A percentile compares a stretch with the other conserved stretches of the same genome.
Evolutionary conservation across 306 rosid species (phyloP).

Genomic region (Acacia acuminata): DNA sequence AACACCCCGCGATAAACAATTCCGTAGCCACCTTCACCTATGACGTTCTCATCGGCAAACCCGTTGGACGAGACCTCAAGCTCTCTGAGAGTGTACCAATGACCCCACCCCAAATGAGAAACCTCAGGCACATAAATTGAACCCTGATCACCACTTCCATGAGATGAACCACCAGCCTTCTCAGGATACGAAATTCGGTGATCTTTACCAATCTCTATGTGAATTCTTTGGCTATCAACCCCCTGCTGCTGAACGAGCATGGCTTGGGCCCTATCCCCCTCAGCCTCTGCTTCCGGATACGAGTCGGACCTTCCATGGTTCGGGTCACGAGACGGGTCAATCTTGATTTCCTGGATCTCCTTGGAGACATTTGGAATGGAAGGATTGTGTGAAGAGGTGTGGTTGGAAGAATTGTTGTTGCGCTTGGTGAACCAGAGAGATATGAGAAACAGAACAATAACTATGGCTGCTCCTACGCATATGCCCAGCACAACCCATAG

Average conservation of each 20-base stretch:
- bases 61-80: constrained; percentile 78
- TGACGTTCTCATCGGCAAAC: constrained; percentile 66
- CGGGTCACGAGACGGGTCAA: constrained; percentile 37
- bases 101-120: constrained; percentile 91
- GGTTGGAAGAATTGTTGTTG: neutral
- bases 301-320: constrained; percentile 58
- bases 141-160: constrained; percentile 28
- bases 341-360: constrained; percentile 66
- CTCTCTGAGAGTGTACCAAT: constrained; percentile 87
- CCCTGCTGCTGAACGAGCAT: neutral
- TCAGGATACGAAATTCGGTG: constrained; percentile 16
- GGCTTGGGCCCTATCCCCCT: neutral
- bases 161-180: constrained; percentile 45
- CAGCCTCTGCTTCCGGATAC: constrained; percentile 22
- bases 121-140: constrained; percentile 58
- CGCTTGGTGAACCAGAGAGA: constrained; percentile 20
- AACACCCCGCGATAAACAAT: constrained; percentile 73
- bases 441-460: neutral
- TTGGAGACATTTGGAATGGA: constrained; percentile 42
- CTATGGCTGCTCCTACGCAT: constrained; percentile 21
- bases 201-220: constrained; percentile 14
- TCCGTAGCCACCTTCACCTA: constrained; percentile 91
- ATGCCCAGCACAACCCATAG: constrained; percentile 12
- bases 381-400: neutral
- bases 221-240: constrained; percentile 5